Evolutionary conservation across 2,329 filamentous ascomycete genomes (phyloP).

Genomic region (Phialocephala sp.): DNA sequence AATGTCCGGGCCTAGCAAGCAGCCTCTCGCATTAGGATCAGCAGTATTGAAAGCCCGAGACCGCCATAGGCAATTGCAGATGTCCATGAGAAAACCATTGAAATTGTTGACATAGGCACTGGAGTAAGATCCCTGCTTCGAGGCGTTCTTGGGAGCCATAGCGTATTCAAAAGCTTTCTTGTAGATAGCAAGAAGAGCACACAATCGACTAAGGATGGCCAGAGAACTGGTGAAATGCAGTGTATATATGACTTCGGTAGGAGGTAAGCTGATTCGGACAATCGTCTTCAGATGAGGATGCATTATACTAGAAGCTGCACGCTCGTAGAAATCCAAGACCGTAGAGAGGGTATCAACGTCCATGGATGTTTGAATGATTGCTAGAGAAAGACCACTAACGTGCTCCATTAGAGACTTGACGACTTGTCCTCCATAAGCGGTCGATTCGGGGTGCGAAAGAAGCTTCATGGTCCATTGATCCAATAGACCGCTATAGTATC

Average conservation of each 20-base stretch:
- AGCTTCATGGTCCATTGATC: slow-evolving; percentile 61
- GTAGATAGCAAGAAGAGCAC: slow-evolving; percentile 71
- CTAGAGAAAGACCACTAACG: slow-evolving; percentile 61
- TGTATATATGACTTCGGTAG: slow-evolving; percentile 70
- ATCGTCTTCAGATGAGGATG: slow-evolving; percentile 55
- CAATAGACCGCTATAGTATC: slow-evolving; percentile 71
- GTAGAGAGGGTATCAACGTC: slow-evolving; percentile 54
- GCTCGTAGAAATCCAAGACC: slow-evolving; percentile 74
- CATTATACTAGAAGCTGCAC: slow-evolving; percentile 61
- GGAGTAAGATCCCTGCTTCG: slow-evolving; percentile 53
- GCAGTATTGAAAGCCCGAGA: slow-evolving; percentile 69
- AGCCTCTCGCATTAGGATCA: slow-evolving; percentile 65
- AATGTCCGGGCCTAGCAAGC: slow-evolving; percentile 54
- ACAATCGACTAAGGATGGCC: slow-evolving; percentile 70
- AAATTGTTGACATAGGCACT: slow-evolving; percentile 69
- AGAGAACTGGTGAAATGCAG: slow-evolving; percentile 71
- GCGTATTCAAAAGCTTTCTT: slow-evolving; percentile 76
- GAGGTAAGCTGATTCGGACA: slow-evolving; percentile 72
- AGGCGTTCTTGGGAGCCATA: slow-evolving; percentile 50
- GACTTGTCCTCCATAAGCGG: slow-evolving; percentile 27
- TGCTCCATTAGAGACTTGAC: slow-evolving; percentile 53
- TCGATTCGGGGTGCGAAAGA: slow-evolving; percentile 45
- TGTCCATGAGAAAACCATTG: slow-evolving; percentile 86
- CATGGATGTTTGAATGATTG: slow-evolving; percentile 61
- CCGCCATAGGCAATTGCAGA: slow-evolving; percentile 85